Conservation (phyloP, 345 rosid species). For the Rhodamnia rubescens region DNA sequence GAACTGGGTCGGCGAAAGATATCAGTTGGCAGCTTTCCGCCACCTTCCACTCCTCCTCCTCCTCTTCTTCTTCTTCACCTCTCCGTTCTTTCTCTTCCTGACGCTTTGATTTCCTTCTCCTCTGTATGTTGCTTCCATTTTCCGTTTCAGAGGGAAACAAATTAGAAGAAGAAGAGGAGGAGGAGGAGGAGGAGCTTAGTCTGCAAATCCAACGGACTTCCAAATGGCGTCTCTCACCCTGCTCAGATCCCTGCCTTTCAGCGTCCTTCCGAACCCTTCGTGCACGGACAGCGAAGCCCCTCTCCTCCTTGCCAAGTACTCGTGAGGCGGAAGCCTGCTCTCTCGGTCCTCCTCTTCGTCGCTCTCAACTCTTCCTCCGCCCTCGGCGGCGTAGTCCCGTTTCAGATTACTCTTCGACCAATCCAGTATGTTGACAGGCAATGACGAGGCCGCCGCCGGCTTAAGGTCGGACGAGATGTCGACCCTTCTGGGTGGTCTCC, state of each 20-base stretch:
- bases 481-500: neutral
- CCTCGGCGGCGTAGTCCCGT: neutral
- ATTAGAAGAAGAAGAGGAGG: neutral
- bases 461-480: neutral
- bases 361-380: neutral
- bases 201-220: conserved; percentile 34
- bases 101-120: neutral
- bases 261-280: conserved; percentile 36
- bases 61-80: neutral
- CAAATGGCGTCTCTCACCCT: conserved; percentile 38
- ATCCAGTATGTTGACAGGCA: conserved; percentile 12
- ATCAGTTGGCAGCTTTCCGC: neutral
- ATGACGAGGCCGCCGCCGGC: neutral
- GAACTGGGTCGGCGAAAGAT: neutral
- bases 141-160: neutral
- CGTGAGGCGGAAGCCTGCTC: conserved; percentile 28
- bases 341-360: neutral
- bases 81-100: neutral
- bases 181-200: conserved; percentile 1
- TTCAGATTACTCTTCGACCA: neutral
- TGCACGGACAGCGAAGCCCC: conserved; percentile 35
- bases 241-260: conserved; percentile 34
- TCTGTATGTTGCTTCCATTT: neutral
- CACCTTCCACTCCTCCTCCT: neutral
- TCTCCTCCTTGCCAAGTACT: conserved; percentile 29